Evolutionary conservation across 2,329 filamentous ascomycete genomes (phyloP).

Genomic region (Rhynchosporium agropyri): DNA sequence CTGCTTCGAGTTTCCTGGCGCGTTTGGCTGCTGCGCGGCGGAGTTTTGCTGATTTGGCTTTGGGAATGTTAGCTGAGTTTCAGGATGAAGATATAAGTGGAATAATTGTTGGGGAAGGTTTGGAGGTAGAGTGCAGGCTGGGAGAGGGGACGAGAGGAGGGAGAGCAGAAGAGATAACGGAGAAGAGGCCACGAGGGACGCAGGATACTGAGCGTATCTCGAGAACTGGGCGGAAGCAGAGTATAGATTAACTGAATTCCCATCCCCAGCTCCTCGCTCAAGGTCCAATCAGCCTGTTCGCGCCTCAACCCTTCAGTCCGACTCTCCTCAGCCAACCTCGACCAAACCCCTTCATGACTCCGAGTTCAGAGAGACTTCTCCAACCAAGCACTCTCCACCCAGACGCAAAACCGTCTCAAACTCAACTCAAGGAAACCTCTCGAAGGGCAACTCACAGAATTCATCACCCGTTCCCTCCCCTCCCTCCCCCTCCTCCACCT

Average conservation of each 20-base stretch:
- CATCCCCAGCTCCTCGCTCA: not conserved
- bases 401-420: not conserved
- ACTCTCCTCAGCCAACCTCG: too few species aligned
- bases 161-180: not conserved
- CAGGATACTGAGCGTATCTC: not conserved
- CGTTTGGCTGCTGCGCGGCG: slow-evolving; percentile 70
- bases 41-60: slow-evolving; percentile 85
- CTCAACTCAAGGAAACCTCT: not conserved
- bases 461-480: slow-evolving; percentile 65
- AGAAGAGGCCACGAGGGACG: not conserved
- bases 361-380: not conserved
- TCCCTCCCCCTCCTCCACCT: slow-evolving; percentile 51
- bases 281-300: not conserved
- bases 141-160: not conserved
- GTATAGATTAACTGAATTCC: not conserved
- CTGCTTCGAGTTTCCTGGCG: slow-evolving; percentile 57
- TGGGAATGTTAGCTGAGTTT: not conserved
- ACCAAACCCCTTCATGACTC: too few species aligned
- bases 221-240: not conserved
- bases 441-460: slow-evolving; percentile 68
- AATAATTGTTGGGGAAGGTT: not conserved
- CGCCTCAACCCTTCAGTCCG: not conserved
- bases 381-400: not conserved
- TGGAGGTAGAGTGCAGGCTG: not conserved
- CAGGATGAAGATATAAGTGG: slow-evolving; percentile 9